A percentile compares a stretch with the other conserved stretches of the same genome.
phyloP scores from a whole-genome alignment of 2,329 filamentous ascomycete species.

The Epichloe amarillans region DNA sequence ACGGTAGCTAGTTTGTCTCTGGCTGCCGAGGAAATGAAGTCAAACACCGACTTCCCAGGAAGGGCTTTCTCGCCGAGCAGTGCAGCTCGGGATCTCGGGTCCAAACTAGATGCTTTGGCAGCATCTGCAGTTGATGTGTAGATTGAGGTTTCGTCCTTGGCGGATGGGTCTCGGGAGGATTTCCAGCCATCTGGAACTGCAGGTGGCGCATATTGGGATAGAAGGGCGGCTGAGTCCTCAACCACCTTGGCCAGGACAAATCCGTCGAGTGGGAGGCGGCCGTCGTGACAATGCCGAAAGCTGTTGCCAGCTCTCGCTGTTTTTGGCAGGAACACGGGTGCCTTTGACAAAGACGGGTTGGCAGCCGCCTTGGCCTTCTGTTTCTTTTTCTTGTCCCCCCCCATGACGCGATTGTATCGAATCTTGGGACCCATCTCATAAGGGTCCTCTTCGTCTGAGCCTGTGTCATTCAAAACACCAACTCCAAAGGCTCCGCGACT shows the following conservation, averaged over 20 bases:
- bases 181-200: constrained; percentile 62
- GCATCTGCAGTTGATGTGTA: constrained; percentile 63
- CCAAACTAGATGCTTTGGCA: constrained; percentile 61
- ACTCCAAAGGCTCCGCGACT: constrained; percentile 63
- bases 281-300: constrained; percentile 63
- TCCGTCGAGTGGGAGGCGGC: constrained; percentile 63
- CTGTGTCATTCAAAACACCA: constrained; percentile 80
- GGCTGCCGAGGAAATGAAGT: constrained; percentile 69
- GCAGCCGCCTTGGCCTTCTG: constrained; percentile 34
- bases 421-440: constrained; percentile 88
- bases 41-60: constrained; percentile 89
- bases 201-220: constrained; percentile 45
- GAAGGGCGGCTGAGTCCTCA: constrained; percentile 20
- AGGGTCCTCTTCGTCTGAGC: constrained; percentile 88
- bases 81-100: constrained; percentile 63
- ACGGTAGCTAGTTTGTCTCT: constrained; percentile 63
- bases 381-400: constrained; percentile 67
- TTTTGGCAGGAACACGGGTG: constrained; percentile 65
- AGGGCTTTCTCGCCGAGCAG: constrained; percentile 65
- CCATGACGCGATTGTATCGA: constrained; percentile 71
- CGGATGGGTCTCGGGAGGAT: constrained; percentile 34
- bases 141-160: constrained; percentile 2
- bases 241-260: constrained; percentile 56
- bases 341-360: constrained; percentile 52
- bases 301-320: constrained; percentile 16